Base-by-base conservation (phyloP, 176 grass and related monocot genomes). In the Alloteropsis semialata region DNA sequence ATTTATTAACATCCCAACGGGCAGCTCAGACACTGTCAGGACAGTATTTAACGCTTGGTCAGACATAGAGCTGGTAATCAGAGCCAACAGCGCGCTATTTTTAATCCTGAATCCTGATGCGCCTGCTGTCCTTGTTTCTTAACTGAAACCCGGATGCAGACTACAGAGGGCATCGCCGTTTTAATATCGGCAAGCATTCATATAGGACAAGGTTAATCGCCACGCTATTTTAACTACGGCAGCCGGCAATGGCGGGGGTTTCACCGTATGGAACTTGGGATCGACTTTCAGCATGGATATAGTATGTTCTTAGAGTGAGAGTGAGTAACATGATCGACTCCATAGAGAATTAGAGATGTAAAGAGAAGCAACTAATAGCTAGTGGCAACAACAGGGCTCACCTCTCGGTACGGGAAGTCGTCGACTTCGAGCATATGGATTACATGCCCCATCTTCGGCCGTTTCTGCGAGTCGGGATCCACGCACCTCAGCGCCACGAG, bases 361-460 rank as follows among this genome's bases (percentile, higher is more conserved):
- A 0, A 66, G 66, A 71, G 61, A 73, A 51, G 34, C 36, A 39
- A 29, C 7, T 32, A 54, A n/a, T n/a, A n/a, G n/a, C n/a, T n/a
- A n/a, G n/a, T n/a, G n/a, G 49, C 19, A 22, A 12, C 2, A 32
- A 9, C 1, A 25, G 8, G 62, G 80, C 92, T 90, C 90, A 99
- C 96, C 53, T 95, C 95, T 87, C 96, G 83, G 65, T 92, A 96
- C 17, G 89, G 96, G 75, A 93, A 99, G 78, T 99, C 96, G 69
- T 99, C 96, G 32, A 93, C 92, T 78, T 99, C 91, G 4, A 99
- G 96, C 96, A 98, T 99, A 33, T 99, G 93, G 90, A 99, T 94
- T 53, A 87, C 96, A 75, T 99, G 91, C 54, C 96, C 93, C 93
- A 99, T 96, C 88, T 99, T 99, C 13, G 96, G 96, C 55, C 96